Conservation (phyloP, 768 basidiomycete genomes). For the Mycena crocata region DNA sequence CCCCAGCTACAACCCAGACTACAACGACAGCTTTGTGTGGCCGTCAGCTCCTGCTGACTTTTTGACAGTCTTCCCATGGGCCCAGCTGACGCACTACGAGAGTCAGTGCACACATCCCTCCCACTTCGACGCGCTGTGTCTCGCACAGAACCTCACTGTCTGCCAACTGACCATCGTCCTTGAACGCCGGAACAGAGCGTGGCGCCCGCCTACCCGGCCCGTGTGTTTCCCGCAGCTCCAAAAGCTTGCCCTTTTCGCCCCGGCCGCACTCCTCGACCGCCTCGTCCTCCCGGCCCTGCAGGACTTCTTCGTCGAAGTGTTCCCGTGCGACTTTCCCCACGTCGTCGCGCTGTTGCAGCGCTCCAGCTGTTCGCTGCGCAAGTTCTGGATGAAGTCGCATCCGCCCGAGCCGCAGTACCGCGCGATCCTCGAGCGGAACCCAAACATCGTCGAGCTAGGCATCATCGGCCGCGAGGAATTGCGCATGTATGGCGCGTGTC, state of each 20-base stretch:
- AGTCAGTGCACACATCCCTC: constrained; percentile 6
- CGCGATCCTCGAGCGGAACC: neutral
- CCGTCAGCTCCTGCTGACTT: neutral
- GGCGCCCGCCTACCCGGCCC: neutral
- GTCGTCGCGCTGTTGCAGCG: constrained; percentile 3
- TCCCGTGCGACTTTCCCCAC: neutral
- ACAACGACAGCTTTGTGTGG: constrained; percentile 14
- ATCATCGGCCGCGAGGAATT: constrained; percentile 7
- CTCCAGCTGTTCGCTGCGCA: constrained; percentile 7
- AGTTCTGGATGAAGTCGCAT: constrained; percentile 9
- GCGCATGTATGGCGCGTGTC: neutral
- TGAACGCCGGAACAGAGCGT: neutral
- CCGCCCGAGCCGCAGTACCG: neutral
- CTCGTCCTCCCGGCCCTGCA: constrained; percentile 1
- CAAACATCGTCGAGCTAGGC: constrained; percentile 6
- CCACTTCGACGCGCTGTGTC: constrained; percentile 3
- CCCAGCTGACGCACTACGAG: constrained; percentile 15
- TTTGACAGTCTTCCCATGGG: constrained; percentile 2
- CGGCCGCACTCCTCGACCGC: constrained; percentile 1
- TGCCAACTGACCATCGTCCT: constrained; percentile 3
- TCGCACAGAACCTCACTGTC: constrained; percentile 4
- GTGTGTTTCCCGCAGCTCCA: constrained; percentile 5
- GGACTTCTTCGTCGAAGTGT: constrained; percentile 3
- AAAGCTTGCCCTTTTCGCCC: constrained; percentile 4
- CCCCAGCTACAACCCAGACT: neutral